Evolutionary conservation across 139 green algal genomes (phyloP).

Genomic region (Micractinium conductrix): DNA sequence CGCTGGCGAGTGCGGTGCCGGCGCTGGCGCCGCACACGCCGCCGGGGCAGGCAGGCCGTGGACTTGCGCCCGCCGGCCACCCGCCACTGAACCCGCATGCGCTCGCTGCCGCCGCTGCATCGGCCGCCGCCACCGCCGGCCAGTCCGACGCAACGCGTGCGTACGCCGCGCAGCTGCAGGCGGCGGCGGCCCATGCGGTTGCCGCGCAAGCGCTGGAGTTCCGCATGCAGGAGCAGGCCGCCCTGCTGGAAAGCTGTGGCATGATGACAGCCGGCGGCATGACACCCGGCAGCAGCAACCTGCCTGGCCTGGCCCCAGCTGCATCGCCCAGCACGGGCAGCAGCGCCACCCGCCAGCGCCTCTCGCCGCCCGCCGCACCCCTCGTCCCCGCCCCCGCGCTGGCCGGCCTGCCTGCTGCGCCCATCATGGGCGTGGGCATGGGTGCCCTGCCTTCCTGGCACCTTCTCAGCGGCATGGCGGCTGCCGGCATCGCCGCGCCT

Average conservation of each 20-base stretch:
- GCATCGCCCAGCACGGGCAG: background rate
- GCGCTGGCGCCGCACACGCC: background rate
- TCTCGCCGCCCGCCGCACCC: too few species aligned
- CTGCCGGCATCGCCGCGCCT: too few species aligned
- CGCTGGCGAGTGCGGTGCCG: background rate
- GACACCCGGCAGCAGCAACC: too few species aligned
- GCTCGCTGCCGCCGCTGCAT: background rate
- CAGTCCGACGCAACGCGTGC: background rate
- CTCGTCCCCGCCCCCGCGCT: too few species aligned
- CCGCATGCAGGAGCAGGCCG: background rate
- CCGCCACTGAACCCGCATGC: background rate
- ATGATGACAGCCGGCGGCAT: too few species aligned
- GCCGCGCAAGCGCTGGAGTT: background rate
- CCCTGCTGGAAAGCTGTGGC: background rate
- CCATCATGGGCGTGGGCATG: too few species aligned
- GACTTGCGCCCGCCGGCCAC: background rate
- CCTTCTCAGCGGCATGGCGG: too few species aligned
- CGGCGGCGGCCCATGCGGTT: conserved; percentile 5
- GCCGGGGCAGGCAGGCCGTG: background rate
- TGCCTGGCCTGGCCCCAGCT: too few species aligned
- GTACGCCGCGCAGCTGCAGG: conserved; percentile 5
- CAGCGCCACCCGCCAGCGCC: too few species aligned
- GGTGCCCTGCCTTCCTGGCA: too few species aligned
- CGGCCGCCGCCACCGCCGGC: background rate
- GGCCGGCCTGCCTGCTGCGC: too few species aligned